Conservation (phyloP, 805 yeast genomes). For the Cyberlindnera mycetangii region DNA sequence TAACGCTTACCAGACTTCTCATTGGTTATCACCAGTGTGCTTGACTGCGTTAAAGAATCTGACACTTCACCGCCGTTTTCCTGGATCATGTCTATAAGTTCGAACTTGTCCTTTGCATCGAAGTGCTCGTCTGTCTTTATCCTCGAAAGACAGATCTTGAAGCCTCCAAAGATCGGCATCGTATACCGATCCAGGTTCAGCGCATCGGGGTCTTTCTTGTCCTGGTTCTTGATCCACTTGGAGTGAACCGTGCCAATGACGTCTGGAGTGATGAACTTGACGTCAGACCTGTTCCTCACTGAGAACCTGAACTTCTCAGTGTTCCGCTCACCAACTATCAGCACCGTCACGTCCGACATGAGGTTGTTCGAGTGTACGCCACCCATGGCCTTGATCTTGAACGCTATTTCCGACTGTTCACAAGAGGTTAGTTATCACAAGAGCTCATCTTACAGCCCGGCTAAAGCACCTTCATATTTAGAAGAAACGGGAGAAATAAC, state of each 20-base stretch:
- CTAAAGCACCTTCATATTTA: too few species aligned
- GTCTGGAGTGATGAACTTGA: constrained; percentile 49
- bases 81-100: constrained; percentile 35
- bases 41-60: constrained; percentile 45
- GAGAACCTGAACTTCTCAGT: constrained; percentile 56
- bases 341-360: constrained; percentile 56
- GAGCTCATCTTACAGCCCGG: too few species aligned
- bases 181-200: constrained; percentile 26
- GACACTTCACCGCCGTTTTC: constrained; percentile 50
- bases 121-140: constrained; percentile 24
- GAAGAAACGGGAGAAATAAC: too few species aligned
- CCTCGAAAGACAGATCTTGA: constrained; percentile 38
- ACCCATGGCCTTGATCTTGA: constrained; percentile 52
- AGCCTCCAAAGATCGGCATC: constrained; percentile 44
- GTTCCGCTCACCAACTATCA: constrained; percentile 56
- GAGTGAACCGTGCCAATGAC: constrained; percentile 43
- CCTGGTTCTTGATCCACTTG: constrained; percentile 53
- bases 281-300: constrained; percentile 50
- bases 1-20: constrained; percentile 50
- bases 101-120: constrained; percentile 29
- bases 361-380: constrained; percentile 55
- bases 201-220: constrained; percentile 27
- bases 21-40: constrained; percentile 46
- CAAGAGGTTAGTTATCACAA: too few species aligned
- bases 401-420: constrained; percentile 38